Base-by-base conservation (phyloP, 176 grass and related monocot species). In the Eleusine indica region DNA sequence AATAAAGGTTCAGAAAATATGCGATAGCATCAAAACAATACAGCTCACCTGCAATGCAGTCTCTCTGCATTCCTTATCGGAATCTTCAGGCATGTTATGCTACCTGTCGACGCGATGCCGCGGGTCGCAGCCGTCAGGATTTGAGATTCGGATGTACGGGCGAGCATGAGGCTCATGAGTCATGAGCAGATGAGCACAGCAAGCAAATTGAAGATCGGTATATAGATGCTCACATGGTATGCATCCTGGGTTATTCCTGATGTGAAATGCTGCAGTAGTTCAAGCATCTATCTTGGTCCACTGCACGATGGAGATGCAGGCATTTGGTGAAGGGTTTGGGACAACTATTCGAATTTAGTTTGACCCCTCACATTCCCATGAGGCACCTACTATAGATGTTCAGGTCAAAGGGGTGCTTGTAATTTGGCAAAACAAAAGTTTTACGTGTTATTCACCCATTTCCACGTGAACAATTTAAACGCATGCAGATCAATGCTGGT, bases 281-380 rank as follows among this genome's bases (percentile, higher is more conserved):
- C n/a, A 22, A 25, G 58, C 58, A 61, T 61, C 58, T 61, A 61
- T 61, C 58, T 16, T 61, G 12, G 58, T 25, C 58, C n/a, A 25
- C 22, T 25, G 58, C 58, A 61, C 58, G 58, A 61, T 61, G 21
- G 58, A 67, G 47, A 42, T 80, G 54, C 54, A 58, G 54, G 54
- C 54, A 21, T n/a, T 6, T 58, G 5, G 54, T 58, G 54, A 19
- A 58, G 19, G 54, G 54, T n/a, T 58, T 58, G 54, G 58, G 58
- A 61, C 58, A 25, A 25, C 13, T 51, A 53, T 72, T 29, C 15
- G 70, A 71, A 48, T 0, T 30, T 49, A 32, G 5, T 51, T 73
- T 73, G 70, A 69, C 83, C 49, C 54, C 56, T 79, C 21, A 8
- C 68, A 42, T 51, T 71, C 54, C 13, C 75, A 40, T 51, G 54